Conservation (phyloP, 2,329 filamentous ascomycete species). For the Pyrenochaeta sp. region DNA sequence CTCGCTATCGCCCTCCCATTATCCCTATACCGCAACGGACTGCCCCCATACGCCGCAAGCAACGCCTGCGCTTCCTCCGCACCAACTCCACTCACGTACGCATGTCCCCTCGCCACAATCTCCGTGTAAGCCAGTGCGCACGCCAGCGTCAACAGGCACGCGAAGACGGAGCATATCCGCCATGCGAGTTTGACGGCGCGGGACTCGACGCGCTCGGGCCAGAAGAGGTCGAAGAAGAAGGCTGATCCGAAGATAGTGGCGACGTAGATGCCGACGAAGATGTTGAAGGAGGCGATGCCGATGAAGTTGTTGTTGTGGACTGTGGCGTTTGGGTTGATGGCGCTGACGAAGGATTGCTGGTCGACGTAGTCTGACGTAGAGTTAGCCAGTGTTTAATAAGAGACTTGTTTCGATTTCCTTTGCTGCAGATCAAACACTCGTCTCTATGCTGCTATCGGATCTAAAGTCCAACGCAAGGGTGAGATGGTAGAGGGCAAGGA, state of each 20-base stretch:
- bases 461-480: no score
- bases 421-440: no score
- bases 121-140: conserved; percentile 60
- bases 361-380: conserved; percentile 59
- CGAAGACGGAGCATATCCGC: conserved; percentile 60
- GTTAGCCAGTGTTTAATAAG: conserved; percentile 1
- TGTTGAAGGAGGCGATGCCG: conserved; percentile 64
- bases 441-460: no score
- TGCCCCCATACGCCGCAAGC: conserved; percentile 47
- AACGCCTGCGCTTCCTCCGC: conserved; percentile 37
- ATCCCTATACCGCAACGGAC: conserved; percentile 55
- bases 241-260: conserved; percentile 65
- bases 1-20: conserved; percentile 61
- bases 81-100: conserved; percentile 55
- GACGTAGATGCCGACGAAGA: conserved; percentile 65
- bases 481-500: no score
- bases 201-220: conserved; percentile 63
- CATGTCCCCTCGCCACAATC: conserved; percentile 58
- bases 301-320: conserved; percentile 65
- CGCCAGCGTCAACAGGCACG: conserved; percentile 57
- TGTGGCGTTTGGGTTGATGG: conserved; percentile 48
- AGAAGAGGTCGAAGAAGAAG: conserved; percentile 70
- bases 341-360: conserved; percentile 58
- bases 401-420: no score
- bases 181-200: conserved; percentile 60